Evolutionary conservation across 169 alveolate genomes (phyloP).

Genomic region (Eimeria maxima): DNA sequence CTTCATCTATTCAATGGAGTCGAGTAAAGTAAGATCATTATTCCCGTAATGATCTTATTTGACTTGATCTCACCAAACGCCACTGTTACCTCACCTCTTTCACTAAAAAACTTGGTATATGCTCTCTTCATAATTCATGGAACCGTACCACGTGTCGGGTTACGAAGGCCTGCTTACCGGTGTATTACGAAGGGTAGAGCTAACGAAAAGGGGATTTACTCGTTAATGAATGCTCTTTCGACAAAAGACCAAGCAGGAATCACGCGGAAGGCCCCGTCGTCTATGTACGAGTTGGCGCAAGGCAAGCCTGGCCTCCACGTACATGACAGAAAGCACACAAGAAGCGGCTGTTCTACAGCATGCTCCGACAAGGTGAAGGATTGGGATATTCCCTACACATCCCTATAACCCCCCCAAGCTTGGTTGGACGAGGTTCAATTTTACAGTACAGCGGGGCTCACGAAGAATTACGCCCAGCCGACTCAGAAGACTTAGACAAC

Average conservation of each 20-base stretch:
- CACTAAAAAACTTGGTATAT: not conserved
- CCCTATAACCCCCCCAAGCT: too few relatives aligned
- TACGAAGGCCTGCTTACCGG: not conserved
- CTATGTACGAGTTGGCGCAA: not conserved
- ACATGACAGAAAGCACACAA: not conserved
- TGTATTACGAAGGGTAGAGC: not conserved
- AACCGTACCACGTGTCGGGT: not conserved
- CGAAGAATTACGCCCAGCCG: too few relatives aligned
- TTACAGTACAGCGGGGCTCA: too few relatives aligned
- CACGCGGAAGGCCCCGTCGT: not conserved
- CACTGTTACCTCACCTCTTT: not conserved
- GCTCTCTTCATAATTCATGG: not conserved
- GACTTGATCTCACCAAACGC: not conserved
- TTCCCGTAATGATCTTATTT: not conserved
- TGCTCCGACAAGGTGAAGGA: not conserved
- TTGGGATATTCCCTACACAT: not conserved
- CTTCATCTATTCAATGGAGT: not conserved
- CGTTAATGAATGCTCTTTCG: not conserved
- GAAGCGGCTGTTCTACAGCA: not conserved
- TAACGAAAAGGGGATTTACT: not conserved
- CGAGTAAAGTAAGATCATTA: too few relatives aligned
- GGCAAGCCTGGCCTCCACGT: too few relatives aligned
- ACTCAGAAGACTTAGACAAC: too few relatives aligned
- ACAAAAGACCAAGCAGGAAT: not conserved
- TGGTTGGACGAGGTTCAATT: too few relatives aligned